Evolutionary conservation across 768 basidiomycete genomes (phyloP), one percentile per base, ranked within the genome.

Genomic region (Suillus weaverae): DNA sequence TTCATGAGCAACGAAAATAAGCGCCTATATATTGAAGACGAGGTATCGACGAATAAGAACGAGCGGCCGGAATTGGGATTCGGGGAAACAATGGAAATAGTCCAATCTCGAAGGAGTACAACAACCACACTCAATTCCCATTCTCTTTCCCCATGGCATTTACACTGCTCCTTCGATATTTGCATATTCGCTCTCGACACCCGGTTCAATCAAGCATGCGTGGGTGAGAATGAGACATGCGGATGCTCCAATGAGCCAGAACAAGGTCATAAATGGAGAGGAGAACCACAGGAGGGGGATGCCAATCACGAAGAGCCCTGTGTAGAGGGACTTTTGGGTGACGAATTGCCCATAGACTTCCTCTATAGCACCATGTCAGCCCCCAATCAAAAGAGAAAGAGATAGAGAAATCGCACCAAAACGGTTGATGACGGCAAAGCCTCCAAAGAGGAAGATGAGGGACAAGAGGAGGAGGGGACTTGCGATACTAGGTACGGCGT

Each of bases 191-290:
- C 91, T 92, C 79, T 99, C 97, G 62, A 97, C 86, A 33, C 97
- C 97, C 2, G 96, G 97, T 77, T 99, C 97, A 67, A 98, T 87
- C 67, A 98, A 67, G 63, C 85, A 85, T 2, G 97, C 97, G 72
- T 99, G 97, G 11, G 82, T 87, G 67, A 97, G 81, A 71, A 99
- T 92, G 66, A 97, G 80, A 66, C 96, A 83, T 22, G 86, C 84
- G 1, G 93, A 95, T 1, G 92, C 90, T 22, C 95, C 95, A 65
- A 97, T 89, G 70, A 98, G 84, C 94, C 94, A 97, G 85, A 99
- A 97, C 79, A 98, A 87, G 32, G 92, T 91, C 80, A 82, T 77
- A 71, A 94, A 80, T 6, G 92, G 91, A 35, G 89, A 89, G 7
- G 91, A 79, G 73, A 85, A 78, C 87, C 88, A 94, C 64, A 99